These are phyloP conservation scores for Penicillium bialowiezense DNA, from an alignment of 495 filamentous ascomycete genomes.

Conservation along the genomic window DNA sequence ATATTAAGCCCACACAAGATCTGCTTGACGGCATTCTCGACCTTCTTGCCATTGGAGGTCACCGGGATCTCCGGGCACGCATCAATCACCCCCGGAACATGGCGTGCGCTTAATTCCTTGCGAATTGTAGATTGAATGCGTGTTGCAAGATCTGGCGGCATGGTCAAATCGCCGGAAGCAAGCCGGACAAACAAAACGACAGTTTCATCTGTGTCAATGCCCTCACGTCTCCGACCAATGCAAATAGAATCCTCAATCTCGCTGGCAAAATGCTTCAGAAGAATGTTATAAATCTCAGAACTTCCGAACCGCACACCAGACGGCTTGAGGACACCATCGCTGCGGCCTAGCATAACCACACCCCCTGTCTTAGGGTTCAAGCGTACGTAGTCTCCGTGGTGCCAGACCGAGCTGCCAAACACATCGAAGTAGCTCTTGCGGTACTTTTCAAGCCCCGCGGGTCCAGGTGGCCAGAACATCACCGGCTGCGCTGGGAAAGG, in stretches of 20 bases:
- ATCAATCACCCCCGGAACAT: slow-evolving; percentile 81
- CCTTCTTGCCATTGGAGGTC: slow-evolving; percentile 92
- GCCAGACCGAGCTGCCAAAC: slow-evolving; percentile 73
- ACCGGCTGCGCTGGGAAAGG: slow-evolving; percentile 91
- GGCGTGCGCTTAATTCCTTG: slow-evolving; percentile 76
- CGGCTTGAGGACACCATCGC: slow-evolving; percentile 88
- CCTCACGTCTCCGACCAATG: slow-evolving; percentile 69
- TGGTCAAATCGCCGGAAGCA: slow-evolving; percentile 28
- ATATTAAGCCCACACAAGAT: slow-evolving; percentile 85
- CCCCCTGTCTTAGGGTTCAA: slow-evolving; percentile 73
- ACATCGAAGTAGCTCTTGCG: slow-evolving; percentile 81
- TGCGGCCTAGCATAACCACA: slow-evolving; percentile 80
- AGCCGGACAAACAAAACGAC: slow-evolving; percentile 86
- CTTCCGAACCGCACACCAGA: slow-evolving; percentile 83
- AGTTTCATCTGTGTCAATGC: slow-evolving; percentile 71
- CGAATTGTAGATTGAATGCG: slow-evolving; percentile 62
- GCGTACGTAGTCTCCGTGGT: slow-evolving; percentile 91
- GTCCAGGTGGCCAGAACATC: slow-evolving; percentile 72
- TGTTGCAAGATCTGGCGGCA: slow-evolving; percentile 46
- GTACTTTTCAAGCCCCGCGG: slow-evolving; percentile 69
- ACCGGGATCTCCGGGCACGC: slow-evolving; percentile 79
- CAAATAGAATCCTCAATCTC: slow-evolving; percentile 82
- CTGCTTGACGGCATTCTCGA: slow-evolving; percentile 91
- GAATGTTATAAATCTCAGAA: slow-evolving; percentile 90
- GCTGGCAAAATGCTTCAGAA: slow-evolving; percentile 73